Base-by-base conservation (phyloP, 768 basidiomycete species). In the Lactifluus volemus region DNA sequence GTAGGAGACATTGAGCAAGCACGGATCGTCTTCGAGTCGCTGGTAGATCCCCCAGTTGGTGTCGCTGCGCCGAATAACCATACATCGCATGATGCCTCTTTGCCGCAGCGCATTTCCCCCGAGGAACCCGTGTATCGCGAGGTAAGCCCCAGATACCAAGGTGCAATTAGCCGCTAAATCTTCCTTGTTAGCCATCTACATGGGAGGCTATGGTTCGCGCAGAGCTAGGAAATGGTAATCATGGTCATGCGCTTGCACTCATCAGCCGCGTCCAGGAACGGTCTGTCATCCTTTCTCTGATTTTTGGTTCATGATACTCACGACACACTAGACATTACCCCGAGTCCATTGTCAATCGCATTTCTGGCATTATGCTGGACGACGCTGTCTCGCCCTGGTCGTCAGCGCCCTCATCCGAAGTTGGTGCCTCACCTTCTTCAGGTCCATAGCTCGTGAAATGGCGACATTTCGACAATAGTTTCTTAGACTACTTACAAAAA, bases 121-220 rank as follows among this genome's bases (percentile, higher is more conserved):
- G 74, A 79, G 68, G 79, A 78, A n/a, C 83, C 84, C 52, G 86
- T 93, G 5, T 93, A 85, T 74, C 84, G 92, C 56, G 92, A 96
- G 76, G 88, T 89, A 67, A 64, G 82, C 68, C 53, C 25, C 19
- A 21, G 47, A 44, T n/a, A 11, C 12, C 9, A 19, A 30, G 19
- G 30, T 17, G 32, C 19, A 45, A 29, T 52, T 56, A 25, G 32
- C 12, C 55, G 21, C 49, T 59, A 25, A 52, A 47, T 48, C 50
- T 44, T 5, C 55, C 34, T 55, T 55, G 59, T 2, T 67, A 91
- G 85, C 92, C 92, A 12, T 92, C 89, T 44, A 95, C 92, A 0
- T 96, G 90, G 86, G 97, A 98, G 69, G 85, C 84, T 5, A 98
- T 99, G 94, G 84, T 99, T 64, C 83, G 91, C 14, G 90, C 89